Percentiles rank a stretch among this genome's conserved stretches.
These are phyloP conservation scores for Millerago galiae DNA, from an alignment of 805 yeast species.

Conservation along the genomic window DNA sequence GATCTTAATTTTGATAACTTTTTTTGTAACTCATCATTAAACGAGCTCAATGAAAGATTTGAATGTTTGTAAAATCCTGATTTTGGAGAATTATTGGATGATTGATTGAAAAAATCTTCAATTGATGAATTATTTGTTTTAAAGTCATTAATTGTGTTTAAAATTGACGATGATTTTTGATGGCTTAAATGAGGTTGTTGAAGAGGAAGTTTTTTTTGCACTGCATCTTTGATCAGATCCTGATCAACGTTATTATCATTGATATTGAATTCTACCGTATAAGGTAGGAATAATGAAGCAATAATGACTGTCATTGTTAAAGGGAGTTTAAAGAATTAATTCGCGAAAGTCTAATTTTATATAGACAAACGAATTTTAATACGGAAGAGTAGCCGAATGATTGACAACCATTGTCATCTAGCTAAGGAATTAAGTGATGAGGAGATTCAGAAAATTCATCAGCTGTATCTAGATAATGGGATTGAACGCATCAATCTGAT, in stretches of 20 bases:
- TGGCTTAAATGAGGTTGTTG: background rate
- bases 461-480: conserved; percentile 3
- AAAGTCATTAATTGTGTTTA: conserved; percentile 12
- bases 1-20: conserved; percentile 6
- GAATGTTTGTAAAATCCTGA: background rate
- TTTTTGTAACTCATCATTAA: conserved; percentile 9
- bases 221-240: conserved; percentile 17
- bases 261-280: conserved; percentile 55
- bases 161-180: conserved; percentile 11
- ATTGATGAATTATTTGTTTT: conserved; percentile 17
- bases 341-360: too few species aligned
- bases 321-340: background rate
- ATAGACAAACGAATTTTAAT: too few species aligned
- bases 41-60: background rate
- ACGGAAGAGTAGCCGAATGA: background rate
- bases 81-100: background rate
- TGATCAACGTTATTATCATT: conserved; percentile 12
- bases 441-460: conserved; percentile 2
- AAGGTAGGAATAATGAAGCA: conserved; percentile 71
- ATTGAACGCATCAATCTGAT: conserved; percentile 27
- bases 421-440: conserved; percentile 9
- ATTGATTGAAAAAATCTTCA: conserved; percentile 22
- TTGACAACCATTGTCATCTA: conserved; percentile 19
- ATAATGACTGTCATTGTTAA: conserved; percentile 55
- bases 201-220: conserved; percentile 8